Base-by-base conservation (phyloP, 257 asterid genomes). In the Avicennia marina region DNA sequence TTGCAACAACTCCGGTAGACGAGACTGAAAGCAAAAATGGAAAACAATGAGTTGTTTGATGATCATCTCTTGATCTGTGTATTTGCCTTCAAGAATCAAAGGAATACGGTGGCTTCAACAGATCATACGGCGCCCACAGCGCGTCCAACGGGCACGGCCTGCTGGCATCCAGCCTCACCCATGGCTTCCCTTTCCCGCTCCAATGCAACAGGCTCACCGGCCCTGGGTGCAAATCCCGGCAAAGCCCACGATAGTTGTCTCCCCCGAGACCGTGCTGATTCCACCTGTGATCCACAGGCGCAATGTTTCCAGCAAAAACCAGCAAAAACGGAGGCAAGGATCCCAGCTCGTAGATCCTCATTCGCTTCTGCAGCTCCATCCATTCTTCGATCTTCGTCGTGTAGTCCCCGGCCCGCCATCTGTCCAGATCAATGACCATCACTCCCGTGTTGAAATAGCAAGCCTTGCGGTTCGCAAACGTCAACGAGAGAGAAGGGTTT, bases 131-230 rank as follows among this genome's bases (percentile, higher is more conserved):
- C 13, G 95, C 96, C 98, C 98, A 90, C 0, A 90, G 79, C 15
- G 96, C 95, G 64, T 90, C 98, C 63, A 90, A 66, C 0, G 98
- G 95, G 50, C 98, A 90, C 0, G 98, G 95, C 46, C 95, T 46
- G 49, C 75, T 74, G 0, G 95, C 91, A 21, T 90, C 98, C 1
- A 90, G 87, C 59, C 98, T 62, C 0, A 77, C 98, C 98, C 98
- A 90, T 0, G 98, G 98, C 70, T 90, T 90, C 45, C 98, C 98
- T 69, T 90, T 90, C 6, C 98, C 98, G 57, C 98, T 90, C 98
- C 98, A 90, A 58, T 90, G 98, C 58, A 90, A 53, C 24, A 90
- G 64, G 61, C 98, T 90, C 4, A 87, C 98, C 0, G 94, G 94
- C 0, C 98, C 98, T 0, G 96, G 96, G 63, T 90, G 98, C 64